A percentile compares a stretch with the other conserved stretches of the same genome.
Evolutionary conservation across 1,284 basidiomycete species (phyloP).

Genomic region (Heterobasidion irregulare): DNA sequence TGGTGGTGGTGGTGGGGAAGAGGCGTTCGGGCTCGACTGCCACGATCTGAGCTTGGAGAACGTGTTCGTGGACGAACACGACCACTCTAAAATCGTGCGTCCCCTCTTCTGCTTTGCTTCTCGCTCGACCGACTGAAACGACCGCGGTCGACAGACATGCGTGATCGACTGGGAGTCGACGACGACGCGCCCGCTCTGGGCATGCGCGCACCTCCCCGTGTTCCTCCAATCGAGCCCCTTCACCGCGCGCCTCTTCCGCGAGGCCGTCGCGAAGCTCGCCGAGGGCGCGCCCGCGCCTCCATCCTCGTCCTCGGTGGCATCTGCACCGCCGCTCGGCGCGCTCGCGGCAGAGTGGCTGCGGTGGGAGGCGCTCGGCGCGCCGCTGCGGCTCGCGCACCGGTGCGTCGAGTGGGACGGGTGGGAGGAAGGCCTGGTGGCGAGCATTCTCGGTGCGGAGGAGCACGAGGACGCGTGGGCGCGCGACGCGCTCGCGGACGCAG

Average conservation of each 20-base stretch:
- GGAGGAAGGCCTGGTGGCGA: constrained; percentile 73
- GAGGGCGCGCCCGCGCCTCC: constrained; percentile 5
- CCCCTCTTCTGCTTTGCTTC: constrained; percentile 1
- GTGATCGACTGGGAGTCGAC: constrained; percentile 85
- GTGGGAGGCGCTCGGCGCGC: constrained; percentile 54
- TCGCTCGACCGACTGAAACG: not conserved
- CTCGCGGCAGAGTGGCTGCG: constrained; percentile 65
- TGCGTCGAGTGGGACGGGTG: constrained; percentile 81
- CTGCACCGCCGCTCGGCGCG: constrained; percentile 19
- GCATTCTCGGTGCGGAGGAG: constrained; percentile 64
- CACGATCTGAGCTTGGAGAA: constrained; percentile 78
- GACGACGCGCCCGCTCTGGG: constrained; percentile 74
- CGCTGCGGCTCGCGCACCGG: constrained; percentile 65
- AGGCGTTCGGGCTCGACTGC: constrained; percentile 66
- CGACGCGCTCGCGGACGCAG: constrained; percentile 22
- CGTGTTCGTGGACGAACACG: constrained; percentile 65
- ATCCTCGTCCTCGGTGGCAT: constrained; percentile 4
- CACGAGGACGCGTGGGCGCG: constrained; percentile 62
- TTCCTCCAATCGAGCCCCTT: constrained; percentile 71
- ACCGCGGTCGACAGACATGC: constrained; percentile 44
- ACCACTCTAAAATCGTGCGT: constrained; percentile 63
- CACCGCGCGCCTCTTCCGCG: constrained; percentile 58
- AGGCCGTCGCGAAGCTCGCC: constrained; percentile 44
- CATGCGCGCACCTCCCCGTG: constrained; percentile 69
- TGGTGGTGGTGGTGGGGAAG: constrained; percentile 19